A percentile compares a stretch with the other conserved stretches of the same genome.
Evolutionary conservation across 1,284 basidiomycete species (phyloP).

Genomic region (Boletus calvinii): DNA sequence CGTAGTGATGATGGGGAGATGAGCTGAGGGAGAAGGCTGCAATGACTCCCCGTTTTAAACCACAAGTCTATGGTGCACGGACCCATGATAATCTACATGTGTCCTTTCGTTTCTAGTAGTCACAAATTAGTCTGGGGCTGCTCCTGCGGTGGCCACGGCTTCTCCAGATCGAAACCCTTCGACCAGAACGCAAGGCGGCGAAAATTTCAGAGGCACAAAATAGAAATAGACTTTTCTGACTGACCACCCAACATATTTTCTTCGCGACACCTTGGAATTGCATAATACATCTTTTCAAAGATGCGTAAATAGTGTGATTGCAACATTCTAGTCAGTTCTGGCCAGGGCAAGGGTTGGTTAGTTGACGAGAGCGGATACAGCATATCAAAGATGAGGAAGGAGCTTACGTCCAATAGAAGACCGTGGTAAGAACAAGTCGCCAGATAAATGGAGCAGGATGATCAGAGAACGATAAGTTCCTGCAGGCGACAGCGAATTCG

Average conservation of each 20-base stretch:
- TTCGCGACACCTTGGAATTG: no score
- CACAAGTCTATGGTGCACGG: background rate
- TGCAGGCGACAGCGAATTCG: background rate
- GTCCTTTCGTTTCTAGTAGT: background rate
- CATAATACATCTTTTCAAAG: no score
- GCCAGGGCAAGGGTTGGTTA: background rate
- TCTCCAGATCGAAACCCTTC: background rate
- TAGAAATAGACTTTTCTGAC: no score
- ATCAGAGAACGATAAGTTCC: background rate
- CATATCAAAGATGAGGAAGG: background rate
- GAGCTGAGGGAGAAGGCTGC: background rate
- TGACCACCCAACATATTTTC: no score
- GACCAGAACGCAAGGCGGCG: background rate
- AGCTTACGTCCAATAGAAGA: background rate
- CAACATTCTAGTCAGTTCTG: background rate
- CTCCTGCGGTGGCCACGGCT: background rate
- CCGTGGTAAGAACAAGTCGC: background rate
- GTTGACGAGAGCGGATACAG: background rate
- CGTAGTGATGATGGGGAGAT: background rate
- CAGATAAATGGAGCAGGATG: background rate
- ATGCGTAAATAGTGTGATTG: background rate
- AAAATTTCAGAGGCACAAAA: background rate
- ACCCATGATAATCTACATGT: background rate
- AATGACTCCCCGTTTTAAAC: background rate
- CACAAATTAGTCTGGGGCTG: background rate